phyloP scores from a whole-genome alignment of 176 grass and related monocot genomes.

The Luzula sylvatica region DNA sequence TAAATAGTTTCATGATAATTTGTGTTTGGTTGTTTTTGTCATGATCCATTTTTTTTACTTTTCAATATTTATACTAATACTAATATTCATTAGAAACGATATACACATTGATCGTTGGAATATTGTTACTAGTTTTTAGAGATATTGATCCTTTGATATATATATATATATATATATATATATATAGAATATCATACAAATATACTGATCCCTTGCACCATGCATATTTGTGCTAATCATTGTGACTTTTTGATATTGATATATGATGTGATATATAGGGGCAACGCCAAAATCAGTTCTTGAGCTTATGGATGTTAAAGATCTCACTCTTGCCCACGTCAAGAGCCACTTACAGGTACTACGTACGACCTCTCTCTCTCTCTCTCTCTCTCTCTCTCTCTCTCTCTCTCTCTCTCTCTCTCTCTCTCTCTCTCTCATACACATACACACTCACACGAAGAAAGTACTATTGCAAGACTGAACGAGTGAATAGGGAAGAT shows the following conservation, averaged over 20 bases:
- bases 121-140: no score
- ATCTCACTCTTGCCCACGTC: slow-evolving; percentile 47
- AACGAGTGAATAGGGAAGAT: slow-evolving; percentile 4
- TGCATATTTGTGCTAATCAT: no score
- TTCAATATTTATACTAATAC: no score
- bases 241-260: neutral
- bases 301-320: slow-evolving; percentile 51
- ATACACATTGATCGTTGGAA: no score
- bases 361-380: neutral
- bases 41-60: no score
- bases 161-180: no score
- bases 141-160: no score
- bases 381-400: neutral
- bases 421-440: slow-evolving; percentile 5
- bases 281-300: slow-evolving; percentile 42
- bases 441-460: neutral
- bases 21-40: no score
- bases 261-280: slow-evolving; percentile 15
- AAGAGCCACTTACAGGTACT: slow-evolving; percentile 43
- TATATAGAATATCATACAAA: no score
- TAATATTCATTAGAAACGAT: no score
- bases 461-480: neutral
- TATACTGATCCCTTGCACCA: no score
- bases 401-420: slow-evolving; percentile 1
- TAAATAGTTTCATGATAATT: no score